Evolutionary conservation across 2,329 filamentous ascomycete genomes (phyloP).

Genomic region (Monilinia fructicola): DNA sequence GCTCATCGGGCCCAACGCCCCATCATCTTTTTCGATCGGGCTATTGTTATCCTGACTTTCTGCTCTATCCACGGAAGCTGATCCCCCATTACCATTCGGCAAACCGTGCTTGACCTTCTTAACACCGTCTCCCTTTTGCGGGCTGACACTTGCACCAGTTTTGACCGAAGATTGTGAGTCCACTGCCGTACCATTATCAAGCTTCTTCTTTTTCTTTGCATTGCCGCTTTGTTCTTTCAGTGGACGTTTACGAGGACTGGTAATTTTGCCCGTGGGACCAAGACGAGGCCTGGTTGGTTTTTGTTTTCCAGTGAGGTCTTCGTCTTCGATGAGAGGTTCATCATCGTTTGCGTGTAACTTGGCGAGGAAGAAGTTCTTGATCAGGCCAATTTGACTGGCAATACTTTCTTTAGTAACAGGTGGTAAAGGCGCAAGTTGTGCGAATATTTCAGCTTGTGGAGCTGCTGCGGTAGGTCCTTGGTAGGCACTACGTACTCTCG

Average conservation of each 20-base stretch:
- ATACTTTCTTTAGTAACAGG: conserved; percentile 78
- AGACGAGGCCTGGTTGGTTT: conserved; percentile 60
- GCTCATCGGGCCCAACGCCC: conserved; percentile 76
- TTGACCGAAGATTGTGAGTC: conserved; percentile 38
- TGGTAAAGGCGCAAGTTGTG: conserved; percentile 67
- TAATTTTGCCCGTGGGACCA: conserved; percentile 79
- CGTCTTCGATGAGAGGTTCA: conserved; percentile 84
- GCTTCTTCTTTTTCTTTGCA: conserved; percentile 85
- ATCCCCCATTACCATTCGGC: conserved; percentile 35
- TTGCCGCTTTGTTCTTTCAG: conserved; percentile 79
- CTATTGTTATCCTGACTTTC: conserved; percentile 54
- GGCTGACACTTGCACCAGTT: conserved; percentile 41
- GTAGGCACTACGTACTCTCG: conserved; percentile 81
- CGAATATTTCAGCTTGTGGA: conserved; percentile 55
- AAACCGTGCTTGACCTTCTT: conserved; percentile 52
- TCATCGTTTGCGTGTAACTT: conserved; percentile 84
- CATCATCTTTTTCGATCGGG: conserved; percentile 65
- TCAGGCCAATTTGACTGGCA: conserved; percentile 77
- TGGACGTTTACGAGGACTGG: conserved; percentile 77
- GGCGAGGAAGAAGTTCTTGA: conserved; percentile 86
- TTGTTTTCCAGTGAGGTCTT: conserved; percentile 92
- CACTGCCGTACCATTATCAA: conserved; percentile 51
- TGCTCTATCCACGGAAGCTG: conserved; percentile 55
- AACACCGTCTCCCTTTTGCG: conserved; percentile 44
- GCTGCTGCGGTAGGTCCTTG: conserved; percentile 64